Base-by-base conservation (phyloP, 768 basidiomycete genomes). In the Termitomyces sp. region DNA sequence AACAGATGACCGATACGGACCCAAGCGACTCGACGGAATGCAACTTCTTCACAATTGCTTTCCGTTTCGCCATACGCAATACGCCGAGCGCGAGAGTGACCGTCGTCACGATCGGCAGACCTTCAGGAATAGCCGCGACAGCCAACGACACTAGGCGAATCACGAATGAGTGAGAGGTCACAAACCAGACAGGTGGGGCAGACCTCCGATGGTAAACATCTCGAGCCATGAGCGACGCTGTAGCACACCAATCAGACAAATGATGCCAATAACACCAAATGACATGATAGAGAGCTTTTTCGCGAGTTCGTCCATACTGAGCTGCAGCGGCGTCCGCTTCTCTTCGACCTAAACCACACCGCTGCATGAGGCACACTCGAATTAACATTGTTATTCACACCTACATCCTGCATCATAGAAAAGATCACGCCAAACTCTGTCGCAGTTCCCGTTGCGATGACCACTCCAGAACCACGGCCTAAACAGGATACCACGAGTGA, bases 131-230 rank as follows among this genome's bases (percentile, higher is more conserved):
- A 43, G 95, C 95, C 54, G 95, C 95, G n/a, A 98, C 95, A 30
- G 95, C 95, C 59, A 98, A 82, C 1, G 95, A 98, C 3, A 98
- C 95, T 97, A 70, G 9, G 5, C 14, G 6, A 5, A 40, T 34
- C 35, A 44, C 10, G 5, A 11, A 44, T 34, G 17, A 27, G 25
- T 23, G 23, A 48, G 14, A 32, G 46, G 4, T 37, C 4, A 25
- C 27, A 17, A 30, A 21, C 5, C 30, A 19, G 5, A 10, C 10
- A 28, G 23, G 1, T 9, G 17, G 39, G n/a, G 70, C 84, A 52
- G 64, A 95, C 94, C 94, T 76, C 95, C 95, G 59, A 98, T 98
- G 9, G 95, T 98, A 67, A 98, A 98, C 96, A 98, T 98, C 46
- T 96, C 95, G 11, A 98, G 73, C 95, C 94, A 97, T 10, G 88